phyloP scores from a whole-genome alignment of 495 filamentous ascomycete genomes.

The Lasiosphaeriaceae sp. region DNA sequence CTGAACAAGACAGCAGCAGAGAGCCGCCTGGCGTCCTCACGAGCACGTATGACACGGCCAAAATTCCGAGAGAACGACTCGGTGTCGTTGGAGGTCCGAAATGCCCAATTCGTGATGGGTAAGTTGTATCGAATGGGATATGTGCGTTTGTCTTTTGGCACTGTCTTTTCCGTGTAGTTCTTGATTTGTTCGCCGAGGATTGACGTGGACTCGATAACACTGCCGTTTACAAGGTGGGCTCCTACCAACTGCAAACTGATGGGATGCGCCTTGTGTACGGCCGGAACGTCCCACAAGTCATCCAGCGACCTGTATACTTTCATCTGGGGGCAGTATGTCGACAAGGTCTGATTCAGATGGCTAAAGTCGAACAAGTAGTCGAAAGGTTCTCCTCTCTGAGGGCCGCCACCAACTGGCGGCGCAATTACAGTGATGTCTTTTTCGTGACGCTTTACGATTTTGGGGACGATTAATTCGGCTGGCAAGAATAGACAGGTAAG shows the following conservation, averaged over 20 bases:
- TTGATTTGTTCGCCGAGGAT: conserved; percentile 15
- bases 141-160: conserved; percentile 5
- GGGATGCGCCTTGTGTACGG: conserved; percentile 9
- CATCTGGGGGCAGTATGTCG: conserved; percentile 32
- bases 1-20: conserved; percentile 25
- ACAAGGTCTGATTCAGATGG: conserved; percentile 28
- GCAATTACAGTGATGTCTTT: conserved; percentile 10
- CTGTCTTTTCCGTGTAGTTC: conserved; percentile 13
- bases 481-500: not conserved
- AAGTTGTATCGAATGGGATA: conserved; percentile 25
- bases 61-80: conserved; percentile 24
- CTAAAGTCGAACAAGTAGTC: conserved; percentile 34
- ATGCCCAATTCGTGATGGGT: conserved; percentile 29
- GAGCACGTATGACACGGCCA: conserved; percentile 27
- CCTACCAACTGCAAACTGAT: conserved; percentile 9
- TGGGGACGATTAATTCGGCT: conserved; percentile 31
- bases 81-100: conserved; percentile 27
- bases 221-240: conserved; percentile 7
- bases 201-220: conserved; percentile 16
- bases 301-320: conserved; percentile 24
- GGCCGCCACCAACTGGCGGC: conserved; percentile 12
- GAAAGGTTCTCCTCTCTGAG: conserved; percentile 17
- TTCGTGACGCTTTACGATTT: conserved; percentile 19
- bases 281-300: conserved; percentile 25
- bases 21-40: conserved; percentile 20